Evolutionary conservation across 805 yeast genomes (phyloP).

Genomic region (Candida orba): DNA sequence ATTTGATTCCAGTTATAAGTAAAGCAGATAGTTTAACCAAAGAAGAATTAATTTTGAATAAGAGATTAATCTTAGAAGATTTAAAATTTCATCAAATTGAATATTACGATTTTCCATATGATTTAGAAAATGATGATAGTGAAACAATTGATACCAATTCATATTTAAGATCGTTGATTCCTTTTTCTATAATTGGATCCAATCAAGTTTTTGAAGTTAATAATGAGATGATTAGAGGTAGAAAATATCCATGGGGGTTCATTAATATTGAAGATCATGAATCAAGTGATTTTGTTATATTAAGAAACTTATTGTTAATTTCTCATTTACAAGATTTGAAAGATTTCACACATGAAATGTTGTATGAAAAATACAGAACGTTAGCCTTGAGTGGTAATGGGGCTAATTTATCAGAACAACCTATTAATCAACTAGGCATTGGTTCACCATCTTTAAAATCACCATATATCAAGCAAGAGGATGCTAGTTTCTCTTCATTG

Average conservation of each 20-base stretch:
- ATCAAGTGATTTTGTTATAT: conserved; percentile 69
- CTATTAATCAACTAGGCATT: too few species aligned
- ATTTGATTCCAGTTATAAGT: conserved; percentile 79
- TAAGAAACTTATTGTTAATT: conserved; percentile 72
- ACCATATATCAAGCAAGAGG: conserved; percentile 22
- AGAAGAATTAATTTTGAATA: conserved; percentile 69
- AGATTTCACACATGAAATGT: conserved; percentile 78
- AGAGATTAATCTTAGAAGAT: conserved; percentile 69
- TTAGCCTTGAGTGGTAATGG: conserved; percentile 64
- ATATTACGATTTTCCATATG: conserved; percentile 65
- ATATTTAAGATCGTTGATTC: conserved; percentile 54
- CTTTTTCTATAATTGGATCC: conserved; percentile 66
- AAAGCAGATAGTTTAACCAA: conserved; percentile 82
- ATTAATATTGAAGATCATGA: conserved; percentile 66
- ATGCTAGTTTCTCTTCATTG: conserved; percentile 9
- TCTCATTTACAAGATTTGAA: conserved; percentile 84
- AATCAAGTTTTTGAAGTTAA: conserved; percentile 49
- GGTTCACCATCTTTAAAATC: conserved; percentile 10
- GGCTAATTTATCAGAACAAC: conserved; percentile 16
- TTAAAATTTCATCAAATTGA: conserved; percentile 64
- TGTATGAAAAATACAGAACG: conserved; percentile 87
- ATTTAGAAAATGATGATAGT: conserved; percentile 45
- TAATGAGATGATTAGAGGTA: conserved; percentile 35
- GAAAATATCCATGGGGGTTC: conserved; percentile 55
- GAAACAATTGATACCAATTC: conserved; percentile 61